Base-by-base conservation (phyloP, 2,329 filamentous ascomycete species). In the Didymella lethalis region DNA sequence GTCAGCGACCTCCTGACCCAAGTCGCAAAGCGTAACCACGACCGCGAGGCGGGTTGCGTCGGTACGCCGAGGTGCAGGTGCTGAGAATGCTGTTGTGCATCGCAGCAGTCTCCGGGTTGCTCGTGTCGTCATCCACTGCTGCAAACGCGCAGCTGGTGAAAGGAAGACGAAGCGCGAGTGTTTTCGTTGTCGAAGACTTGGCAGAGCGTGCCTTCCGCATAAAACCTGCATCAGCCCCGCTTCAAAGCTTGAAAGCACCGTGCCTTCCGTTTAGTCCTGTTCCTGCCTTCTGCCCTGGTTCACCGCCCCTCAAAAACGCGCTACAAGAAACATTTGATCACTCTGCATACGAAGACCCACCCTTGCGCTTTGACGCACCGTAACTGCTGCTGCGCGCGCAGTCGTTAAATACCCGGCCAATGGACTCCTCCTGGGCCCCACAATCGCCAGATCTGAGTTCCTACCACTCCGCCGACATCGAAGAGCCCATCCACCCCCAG, bases 361-460 rank as follows among this genome's bases (percentile, higher is more conserved):
- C 41, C 29, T 38, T 28, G 54, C 47, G 59, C 65, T 59, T 47
- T 54, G 45, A 57, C 63, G 66, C 68, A 66, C 64, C 28, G 31
- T 31, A 48, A 55, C 48, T 47, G 28, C 43, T 40, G 38, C 26
- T 16, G 23, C 28, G 31, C 46, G 53, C 58, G 48, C 61, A 52
- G 44, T 40, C 46, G 28, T 64, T 54, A 64, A 65, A 63, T 61
- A 57, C 54, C 58, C 34, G 59, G 64, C 66, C 69, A 73, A 75
- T 76, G 68, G 71, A 70, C 56, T 62, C 69, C 40, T 62, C 69
- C 38, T 80, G 77, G 67, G 76, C 78, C 46, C 80, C 80, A 45
- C 76, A 76, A 61, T 76, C 75, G 53, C 79, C 79, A 54, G 76
- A 79, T 64, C 78, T 86, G 65, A 83, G 84, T 61, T 79, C 77